A percentile compares a stretch with the other conserved stretches of the same genome.
phyloP scores from a whole-genome alignment of 495 filamentous ascomycete species.

The Lepidopterella palustris region DNA sequence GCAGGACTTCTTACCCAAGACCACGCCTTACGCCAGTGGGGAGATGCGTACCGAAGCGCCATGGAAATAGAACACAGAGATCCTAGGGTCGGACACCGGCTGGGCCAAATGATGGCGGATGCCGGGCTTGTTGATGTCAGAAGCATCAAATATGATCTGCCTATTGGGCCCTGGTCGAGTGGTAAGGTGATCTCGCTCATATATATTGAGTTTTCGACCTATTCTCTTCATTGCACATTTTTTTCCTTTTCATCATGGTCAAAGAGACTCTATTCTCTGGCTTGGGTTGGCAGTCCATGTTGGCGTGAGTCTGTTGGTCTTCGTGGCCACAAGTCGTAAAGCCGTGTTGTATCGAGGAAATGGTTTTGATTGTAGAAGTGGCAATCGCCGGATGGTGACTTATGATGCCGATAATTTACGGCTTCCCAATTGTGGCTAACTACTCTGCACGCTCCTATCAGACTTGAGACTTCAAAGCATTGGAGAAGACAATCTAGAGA shows the following conservation, averaged over 20 bases:
- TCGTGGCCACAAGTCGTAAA: no score
- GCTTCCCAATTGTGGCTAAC: background rate
- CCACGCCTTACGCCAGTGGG: conserved; percentile 31
- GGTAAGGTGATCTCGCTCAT: conserved; percentile 12
- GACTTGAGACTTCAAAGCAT: conserved; percentile 18
- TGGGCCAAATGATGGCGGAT: conserved; percentile 20
- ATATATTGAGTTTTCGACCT: background rate
- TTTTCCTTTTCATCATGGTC: background rate
- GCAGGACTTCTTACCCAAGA: conserved; percentile 68
- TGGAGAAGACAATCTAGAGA: conserved; percentile 22
- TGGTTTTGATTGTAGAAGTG: no score
- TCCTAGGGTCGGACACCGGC: conserved; percentile 28
- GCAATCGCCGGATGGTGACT: no score
- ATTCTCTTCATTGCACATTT: background rate
- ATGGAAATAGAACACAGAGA: conserved; percentile 28
- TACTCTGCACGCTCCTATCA: conserved; percentile 3
- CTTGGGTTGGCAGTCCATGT: no score
- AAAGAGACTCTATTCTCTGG: no score
- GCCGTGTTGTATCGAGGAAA: no score
- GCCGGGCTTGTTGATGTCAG: conserved; percentile 16
- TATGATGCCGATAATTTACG: no score
- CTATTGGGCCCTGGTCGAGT: conserved; percentile 21
- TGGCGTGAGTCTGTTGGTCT: no score
- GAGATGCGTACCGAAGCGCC: conserved; percentile 23
- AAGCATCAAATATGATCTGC: conserved; percentile 12